phyloP scores from a whole-genome alignment of 768 basidiomycete genomes.

The Tylopilus sp. region DNA sequence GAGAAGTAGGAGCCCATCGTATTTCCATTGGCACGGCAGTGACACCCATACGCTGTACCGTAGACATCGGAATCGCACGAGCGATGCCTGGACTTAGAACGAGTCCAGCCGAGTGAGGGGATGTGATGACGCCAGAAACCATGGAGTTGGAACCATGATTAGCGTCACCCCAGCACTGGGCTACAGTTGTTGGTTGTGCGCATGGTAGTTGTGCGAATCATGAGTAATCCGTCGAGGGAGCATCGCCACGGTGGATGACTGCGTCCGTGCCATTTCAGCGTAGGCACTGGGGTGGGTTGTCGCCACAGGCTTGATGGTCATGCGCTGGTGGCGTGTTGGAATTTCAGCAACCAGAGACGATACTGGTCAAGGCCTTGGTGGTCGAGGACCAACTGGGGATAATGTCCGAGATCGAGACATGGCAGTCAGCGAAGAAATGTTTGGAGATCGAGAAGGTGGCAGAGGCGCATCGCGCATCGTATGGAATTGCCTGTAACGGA shows the following conservation, averaged over 20 bases:
- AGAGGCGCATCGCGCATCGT: conserved; percentile 26
- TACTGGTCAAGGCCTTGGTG: too few species aligned
- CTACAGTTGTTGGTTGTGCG: conserved; percentile 31
- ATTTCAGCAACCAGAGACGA: conserved; percentile 26
- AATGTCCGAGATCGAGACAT: too few species aligned
- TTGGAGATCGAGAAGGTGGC: conserved; percentile 31
- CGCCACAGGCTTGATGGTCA: conserved; percentile 24
- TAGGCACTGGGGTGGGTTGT: too few species aligned
- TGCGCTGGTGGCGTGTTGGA: conserved; percentile 31
- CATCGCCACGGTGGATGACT: conserved; percentile 30
- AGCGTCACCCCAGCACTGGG: conserved; percentile 1
- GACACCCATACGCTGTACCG: conserved; percentile 1
- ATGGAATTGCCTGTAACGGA: conserved; percentile 16
- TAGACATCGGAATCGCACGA: conserved; percentile 15
- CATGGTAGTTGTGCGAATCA: conserved; percentile 32
- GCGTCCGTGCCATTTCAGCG: conserved; percentile 19
- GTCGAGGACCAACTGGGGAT: too few species aligned
- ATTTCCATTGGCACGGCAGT: conserved; percentile 26
- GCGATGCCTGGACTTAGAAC: conserved; percentile 11
- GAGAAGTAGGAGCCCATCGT: conserved; percentile 40
- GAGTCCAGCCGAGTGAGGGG: conserved; percentile 11
- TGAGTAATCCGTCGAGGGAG: conserved; percentile 21
- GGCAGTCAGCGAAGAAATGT: conserved; percentile 14
- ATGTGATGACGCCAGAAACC: conserved; percentile 14
- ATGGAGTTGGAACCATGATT: conserved; percentile 8